Evolutionary conservation across 1,284 basidiomycete species (phyloP), one percentile per base, ranked within the genome.

Genomic region (Cryptococcus amylolentus): DNA sequence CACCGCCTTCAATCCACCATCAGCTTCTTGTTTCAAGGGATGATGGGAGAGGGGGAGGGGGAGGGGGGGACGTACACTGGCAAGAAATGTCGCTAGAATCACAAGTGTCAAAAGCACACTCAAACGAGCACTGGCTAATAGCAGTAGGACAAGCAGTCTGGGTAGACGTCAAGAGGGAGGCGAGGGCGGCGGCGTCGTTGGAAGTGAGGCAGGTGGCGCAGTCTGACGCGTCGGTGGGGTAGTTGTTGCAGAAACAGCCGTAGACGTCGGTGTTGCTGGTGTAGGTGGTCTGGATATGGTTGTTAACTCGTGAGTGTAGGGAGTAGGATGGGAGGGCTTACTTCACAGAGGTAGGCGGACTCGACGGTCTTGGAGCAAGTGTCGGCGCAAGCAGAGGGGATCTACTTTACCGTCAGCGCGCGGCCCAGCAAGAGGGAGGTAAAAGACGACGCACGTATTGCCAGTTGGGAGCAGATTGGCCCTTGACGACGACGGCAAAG

Each of bases 241-340:
- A 64, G 38, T 65, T 54, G 63, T 67, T 62, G 59, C 75, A 77
- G 72, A 72, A 76, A 61, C 75, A 77, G 40, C 67, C 68, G 66
- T 72, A 74, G 56, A 69, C 59, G 51, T 69, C 61, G 52, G 63
- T 68, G 46, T 52, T 54, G 37, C 46, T 23, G 6, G 46, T 45
- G 56, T 56, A 62, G 44, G 44, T 51, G 45, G 53, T 56, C 54
- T 58, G 31, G 7, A 47, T 14, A 46, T 26, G n/a, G 28, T 40
- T 20, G 35, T n/a, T 39, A 41, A 43, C 18, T 37, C 5, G 18
- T 7, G 45, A 2, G 23, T 20, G 8, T 10, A 27, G 18, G 49
- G 8, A 9, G 40, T 16, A 48, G 31, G 16, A 5, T 26, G 20
- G 26, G 5, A 40, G 28, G 12, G 62, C 72, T 64, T 57, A 71